These are phyloP conservation scores for Tuber microsphaerosporum DNA, from an alignment of 495 filamentous ascomycete genomes.

Conservation along the genomic window DNA sequence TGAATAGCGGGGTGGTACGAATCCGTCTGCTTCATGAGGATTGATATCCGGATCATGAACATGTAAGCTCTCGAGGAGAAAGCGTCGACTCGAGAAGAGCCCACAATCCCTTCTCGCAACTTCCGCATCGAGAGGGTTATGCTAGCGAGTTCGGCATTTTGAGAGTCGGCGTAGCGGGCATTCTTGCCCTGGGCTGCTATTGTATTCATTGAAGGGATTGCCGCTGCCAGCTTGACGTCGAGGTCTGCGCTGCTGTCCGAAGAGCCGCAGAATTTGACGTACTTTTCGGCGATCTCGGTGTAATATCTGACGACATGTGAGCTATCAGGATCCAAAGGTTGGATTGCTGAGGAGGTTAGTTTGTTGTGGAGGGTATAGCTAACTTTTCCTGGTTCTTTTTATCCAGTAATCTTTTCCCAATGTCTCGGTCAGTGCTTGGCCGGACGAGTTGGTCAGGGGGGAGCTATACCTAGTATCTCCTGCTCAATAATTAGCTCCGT, in stretches of 20 bases:
- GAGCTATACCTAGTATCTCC: constrained; percentile 37
- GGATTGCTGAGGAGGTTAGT: neutral
- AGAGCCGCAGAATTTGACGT: constrained; percentile 74
- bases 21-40: constrained; percentile 69
- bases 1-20: constrained; percentile 84
- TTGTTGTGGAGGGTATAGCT: neutral
- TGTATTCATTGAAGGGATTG: constrained; percentile 43
- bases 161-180: constrained; percentile 43
- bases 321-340: neutral
- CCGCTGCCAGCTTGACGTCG: constrained; percentile 62
- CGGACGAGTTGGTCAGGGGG: neutral
- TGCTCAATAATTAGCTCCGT: constrained; percentile 21
- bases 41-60: constrained; percentile 75
- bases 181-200: constrained; percentile 28
- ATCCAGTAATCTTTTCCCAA: constrained; percentile 28
- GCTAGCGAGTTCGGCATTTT: constrained; percentile 51
- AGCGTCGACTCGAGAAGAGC: constrained; percentile 58
- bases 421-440: neutral
- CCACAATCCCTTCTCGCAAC: constrained; percentile 78
- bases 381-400: constrained; percentile 38
- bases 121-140: constrained; percentile 65
- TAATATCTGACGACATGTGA: constrained; percentile 55
- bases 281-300: constrained; percentile 73
- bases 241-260: constrained; percentile 61
- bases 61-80: constrained; percentile 65